phyloP scores from a whole-genome alignment of 2,329 filamentous ascomycete genomes.

The Dactylellina haptotyla region DNA sequence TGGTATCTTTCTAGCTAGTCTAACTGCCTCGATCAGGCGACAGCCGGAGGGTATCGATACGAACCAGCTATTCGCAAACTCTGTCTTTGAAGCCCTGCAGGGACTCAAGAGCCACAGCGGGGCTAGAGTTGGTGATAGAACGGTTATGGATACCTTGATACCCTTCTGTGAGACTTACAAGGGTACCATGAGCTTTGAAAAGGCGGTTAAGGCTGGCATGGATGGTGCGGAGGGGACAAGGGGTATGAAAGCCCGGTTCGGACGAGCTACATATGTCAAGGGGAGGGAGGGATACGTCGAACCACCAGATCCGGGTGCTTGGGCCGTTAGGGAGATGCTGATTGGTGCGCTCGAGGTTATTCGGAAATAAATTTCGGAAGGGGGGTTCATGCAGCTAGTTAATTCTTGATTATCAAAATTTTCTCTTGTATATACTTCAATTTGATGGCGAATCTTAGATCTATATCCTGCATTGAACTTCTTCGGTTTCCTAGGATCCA shows the following conservation, averaged over 20 bases:
- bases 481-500: background rate
- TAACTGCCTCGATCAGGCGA: constrained; percentile 69
- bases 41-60: constrained; percentile 33
- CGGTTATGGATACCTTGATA: constrained; percentile 85
- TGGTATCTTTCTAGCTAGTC: constrained; percentile 89
- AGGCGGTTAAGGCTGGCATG: constrained; percentile 79
- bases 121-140: constrained; percentile 87
- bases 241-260: constrained; percentile 89
- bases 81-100: constrained; percentile 70
- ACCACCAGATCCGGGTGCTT: constrained; percentile 77
- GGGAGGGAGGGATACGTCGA: constrained; percentile 66
- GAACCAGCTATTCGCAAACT: constrained; percentile 52
- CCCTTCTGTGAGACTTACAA: constrained; percentile 82
- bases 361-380: background rate
- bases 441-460: background rate
- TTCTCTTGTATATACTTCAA: constrained; percentile 27
- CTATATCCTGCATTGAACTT: background rate
- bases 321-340: constrained; percentile 87
- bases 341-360: constrained; percentile 73
- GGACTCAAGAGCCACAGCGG: constrained; percentile 86
- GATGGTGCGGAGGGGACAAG: constrained; percentile 84
- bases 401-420: background rate
- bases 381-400: background rate
- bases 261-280: constrained; percentile 80
- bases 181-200: constrained; percentile 70